Evolutionary conservation across 306 rosid genomes (phyloP).

Genomic region (Lotus japonicus): DNA sequence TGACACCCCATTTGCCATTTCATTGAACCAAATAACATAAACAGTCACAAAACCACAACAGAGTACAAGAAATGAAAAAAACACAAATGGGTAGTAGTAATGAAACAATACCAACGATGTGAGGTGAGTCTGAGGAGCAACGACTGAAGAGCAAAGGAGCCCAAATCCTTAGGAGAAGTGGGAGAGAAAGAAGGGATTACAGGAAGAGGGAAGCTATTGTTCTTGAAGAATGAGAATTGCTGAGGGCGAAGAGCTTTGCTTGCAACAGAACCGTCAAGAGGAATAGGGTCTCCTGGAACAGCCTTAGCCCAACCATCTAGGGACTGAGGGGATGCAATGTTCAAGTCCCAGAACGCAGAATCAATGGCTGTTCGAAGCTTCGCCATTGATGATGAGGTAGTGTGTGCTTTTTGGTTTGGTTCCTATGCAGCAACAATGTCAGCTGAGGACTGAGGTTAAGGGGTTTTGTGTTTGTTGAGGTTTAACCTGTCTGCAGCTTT

Average conservation of each 20-base stretch:
- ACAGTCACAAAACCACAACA: not conserved
- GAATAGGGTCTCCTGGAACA: conserved; percentile 69
- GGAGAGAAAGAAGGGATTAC: conserved; percentile 63
- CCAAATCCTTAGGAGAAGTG: conserved; percentile 43
- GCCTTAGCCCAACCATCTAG: conserved; percentile 58
- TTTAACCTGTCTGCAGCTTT: not conserved
- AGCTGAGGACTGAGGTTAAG: not conserved
- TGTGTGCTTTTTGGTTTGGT: not conserved
- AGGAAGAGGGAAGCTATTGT: conserved; percentile 41
- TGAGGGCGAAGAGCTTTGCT: conserved; percentile 57
- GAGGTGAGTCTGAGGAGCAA: conserved; percentile 42
- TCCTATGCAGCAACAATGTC: no score
- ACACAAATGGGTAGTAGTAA: not conserved
- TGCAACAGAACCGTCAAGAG: conserved; percentile 56
- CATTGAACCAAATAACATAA: not conserved
- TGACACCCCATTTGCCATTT: no score
- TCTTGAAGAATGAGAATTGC: conserved; percentile 46
- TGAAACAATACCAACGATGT: conserved; percentile 40
- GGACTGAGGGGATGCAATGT: conserved; percentile 57
- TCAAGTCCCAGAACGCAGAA: conserved; percentile 69
- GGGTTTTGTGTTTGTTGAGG: conserved; percentile 7
- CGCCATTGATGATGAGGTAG: conserved; percentile 67
- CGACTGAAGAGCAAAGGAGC: conserved; percentile 67
- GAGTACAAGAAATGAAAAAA: not conserved
- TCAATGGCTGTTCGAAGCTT: conserved; percentile 75